Conservation (phyloP, 108 stramenopile species). For the Cyclotella cryptica region DNA sequence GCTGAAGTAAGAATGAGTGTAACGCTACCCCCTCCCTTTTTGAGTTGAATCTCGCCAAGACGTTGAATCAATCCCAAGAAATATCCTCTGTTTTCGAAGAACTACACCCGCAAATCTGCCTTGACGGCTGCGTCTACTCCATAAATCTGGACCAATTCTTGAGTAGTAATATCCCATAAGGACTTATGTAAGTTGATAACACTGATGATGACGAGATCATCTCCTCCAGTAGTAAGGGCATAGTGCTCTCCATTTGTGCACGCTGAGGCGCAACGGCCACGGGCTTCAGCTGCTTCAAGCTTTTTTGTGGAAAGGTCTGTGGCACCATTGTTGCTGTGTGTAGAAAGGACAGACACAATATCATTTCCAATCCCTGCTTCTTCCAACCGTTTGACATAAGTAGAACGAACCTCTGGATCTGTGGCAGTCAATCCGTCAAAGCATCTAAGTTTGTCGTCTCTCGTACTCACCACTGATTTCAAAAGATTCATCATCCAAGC, state of each 20-base stretch:
- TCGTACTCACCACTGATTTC: slow-evolving; percentile 35
- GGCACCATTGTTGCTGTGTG: slow-evolving; percentile 38
- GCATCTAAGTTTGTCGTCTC: slow-evolving; percentile 51
- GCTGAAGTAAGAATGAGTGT: slow-evolving; percentile 75
- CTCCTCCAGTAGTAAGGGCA: slow-evolving; percentile 69
- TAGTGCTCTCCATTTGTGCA: slow-evolving; percentile 81
- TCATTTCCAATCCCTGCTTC: slow-evolving; percentile 62
- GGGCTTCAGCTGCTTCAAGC: slow-evolving; percentile 55
- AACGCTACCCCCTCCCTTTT: slow-evolving; percentile 78
- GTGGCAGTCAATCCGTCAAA: slow-evolving; percentile 69
- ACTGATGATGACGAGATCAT: slow-evolving; percentile 83
- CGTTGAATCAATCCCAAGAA: slow-evolving; percentile 88
- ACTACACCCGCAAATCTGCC: slow-evolving; percentile 82
- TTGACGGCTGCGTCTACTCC: slow-evolving; percentile 84
- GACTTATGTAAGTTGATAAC: slow-evolving; percentile 82
- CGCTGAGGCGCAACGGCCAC: slow-evolving; percentile 76
- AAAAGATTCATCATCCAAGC: slow-evolving; percentile 56
- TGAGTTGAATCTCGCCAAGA: slow-evolving; percentile 80
- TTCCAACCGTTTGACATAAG: slow-evolving; percentile 48
- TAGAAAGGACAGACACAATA: slow-evolving; percentile 59
- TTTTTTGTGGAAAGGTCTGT: slow-evolving; percentile 5
- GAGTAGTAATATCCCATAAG: slow-evolving; percentile 87
- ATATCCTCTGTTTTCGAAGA: slow-evolving; percentile 90
- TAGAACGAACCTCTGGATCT: slow-evolving; percentile 36
- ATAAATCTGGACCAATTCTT: slow-evolving; percentile 76